Evolutionary conservation across 129 eudicot genomes (phyloP), one percentile per base, ranked within the genome.

Genomic region (Helianthus tuberosus): DNA sequence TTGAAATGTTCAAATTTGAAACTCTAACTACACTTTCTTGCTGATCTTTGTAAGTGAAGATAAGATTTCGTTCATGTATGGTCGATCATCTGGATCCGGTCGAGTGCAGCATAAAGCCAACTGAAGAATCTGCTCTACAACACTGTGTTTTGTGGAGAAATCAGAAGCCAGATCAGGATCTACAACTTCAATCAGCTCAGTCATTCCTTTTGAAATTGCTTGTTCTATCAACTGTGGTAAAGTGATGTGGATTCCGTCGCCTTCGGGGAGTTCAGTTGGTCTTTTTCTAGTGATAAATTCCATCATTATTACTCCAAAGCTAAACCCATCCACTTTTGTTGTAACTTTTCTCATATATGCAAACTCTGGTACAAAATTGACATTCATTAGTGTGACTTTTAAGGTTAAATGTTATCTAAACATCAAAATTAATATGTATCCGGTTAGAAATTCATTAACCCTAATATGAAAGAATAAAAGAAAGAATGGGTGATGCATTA

Each of bases 241-340:
- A 4, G 97, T 94, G 48, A 88, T 78, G 14, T 32, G 36, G 36
- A 32, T 32, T 32, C 4, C 36, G 36, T 85, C 87, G 20, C 83
- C 87, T 67, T 75, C 80, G 8, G 77, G 60, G 10, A 85, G 83
- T 55, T 85, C 84, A 12, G 97, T 94, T 43, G 99, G 99, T 77
- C 97, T 77, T 71, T 75, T 80, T 70, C 76, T 82, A 5, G 98
- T 90, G 13, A 90, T 60, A 5, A 94, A 36, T 81, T 94, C 98
- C 93, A 94, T 94, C 64, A 88, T 73, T 68, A 91, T 73, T 29
- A 94, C 70, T 35, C 97, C 97, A n/a, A 88, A 94, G 90, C 97
- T 91, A 83, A 83, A 94, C 15, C 91, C 91, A 10, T 94, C 97
- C 6, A 94, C 96, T 71, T 94, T 94, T n/a, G 96, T 86, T 12